A percentile compares a stretch with the other conserved stretches of the same genome.
Evolutionary conservation across 2,329 filamentous ascomycete genomes (phyloP).

Genomic region (Aspergillus brasiliensis): DNA sequence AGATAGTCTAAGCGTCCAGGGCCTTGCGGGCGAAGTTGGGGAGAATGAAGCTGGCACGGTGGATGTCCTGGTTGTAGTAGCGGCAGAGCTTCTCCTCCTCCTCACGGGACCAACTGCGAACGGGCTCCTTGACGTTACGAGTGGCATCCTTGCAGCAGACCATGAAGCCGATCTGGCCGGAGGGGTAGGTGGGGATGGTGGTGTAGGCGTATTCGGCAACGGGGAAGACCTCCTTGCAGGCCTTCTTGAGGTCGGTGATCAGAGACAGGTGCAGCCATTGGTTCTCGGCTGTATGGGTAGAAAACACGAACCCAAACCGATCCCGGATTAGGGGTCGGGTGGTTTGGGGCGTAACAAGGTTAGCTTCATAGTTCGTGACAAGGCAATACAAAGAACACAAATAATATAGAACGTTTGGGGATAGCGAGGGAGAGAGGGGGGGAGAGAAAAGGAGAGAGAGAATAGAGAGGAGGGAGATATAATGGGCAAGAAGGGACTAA

Average conservation of each 20-base stretch:
- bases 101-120: slow-evolving; percentile 78
- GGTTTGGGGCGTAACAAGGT: slow-evolving; percentile 31
- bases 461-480: slow-evolving; percentile 48
- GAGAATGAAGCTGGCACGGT: slow-evolving; percentile 90
- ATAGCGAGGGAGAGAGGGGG: slow-evolving; percentile 10
- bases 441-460: slow-evolving; percentile 46
- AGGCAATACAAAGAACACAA: slow-evolving; percentile 12
- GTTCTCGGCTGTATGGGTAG: slow-evolving; percentile 75
- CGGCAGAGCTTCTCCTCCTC: slow-evolving; percentile 91
- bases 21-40: slow-evolving; percentile 89
- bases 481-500: slow-evolving; percentile 32
- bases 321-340: slow-evolving; percentile 31
- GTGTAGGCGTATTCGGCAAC: slow-evolving; percentile 97
- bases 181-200: slow-evolving; percentile 98
- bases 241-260: slow-evolving; percentile 93
- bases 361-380: slow-evolving; percentile 22
- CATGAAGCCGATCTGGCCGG: slow-evolving; percentile 99
- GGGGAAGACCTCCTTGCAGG: slow-evolving; percentile 96
- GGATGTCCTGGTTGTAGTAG: slow-evolving; percentile 98
- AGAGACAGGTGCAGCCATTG: slow-evolving; percentile 97
- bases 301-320: slow-evolving; percentile 36
- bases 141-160: slow-evolving; percentile 94
- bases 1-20: slow-evolving; percentile 39
- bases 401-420: not conserved
- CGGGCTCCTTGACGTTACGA: slow-evolving; percentile 79